phyloP scores from a whole-genome alignment of 768 basidiomycete genomes.

The Artomyces pyxidatus region DNA sequence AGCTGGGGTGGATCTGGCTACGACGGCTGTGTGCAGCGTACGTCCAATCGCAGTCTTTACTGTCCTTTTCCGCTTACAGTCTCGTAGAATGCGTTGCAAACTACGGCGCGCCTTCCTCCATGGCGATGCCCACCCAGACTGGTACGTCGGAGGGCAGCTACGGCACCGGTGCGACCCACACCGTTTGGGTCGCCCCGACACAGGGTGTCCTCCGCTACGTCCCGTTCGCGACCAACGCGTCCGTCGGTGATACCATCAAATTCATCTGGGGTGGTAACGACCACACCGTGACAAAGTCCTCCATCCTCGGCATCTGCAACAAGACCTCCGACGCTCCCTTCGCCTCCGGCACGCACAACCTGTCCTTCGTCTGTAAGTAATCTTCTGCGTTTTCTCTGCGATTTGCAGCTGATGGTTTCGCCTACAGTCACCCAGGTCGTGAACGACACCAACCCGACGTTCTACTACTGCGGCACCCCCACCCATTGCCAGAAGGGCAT shows the following conservation, averaged over 20 bases:
- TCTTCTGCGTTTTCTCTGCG: background rate
- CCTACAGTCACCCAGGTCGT: constrained; percentile 53
- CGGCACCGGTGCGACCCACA: constrained; percentile 56
- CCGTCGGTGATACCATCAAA: constrained; percentile 67
- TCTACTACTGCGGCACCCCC: constrained; percentile 67
- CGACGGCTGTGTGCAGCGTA: constrained; percentile 64
- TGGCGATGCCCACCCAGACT: constrained; percentile 22
- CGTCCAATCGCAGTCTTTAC: constrained; percentile 20
- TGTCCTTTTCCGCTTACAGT: constrained; percentile 2
- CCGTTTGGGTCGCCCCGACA: constrained; percentile 70
- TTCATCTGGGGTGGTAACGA: constrained; percentile 74
- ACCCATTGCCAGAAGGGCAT: constrained; percentile 76
- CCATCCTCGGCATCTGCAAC: constrained; percentile 64
- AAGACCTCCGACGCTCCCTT: constrained; percentile 51
- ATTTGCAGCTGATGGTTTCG: constrained; percentile 12
- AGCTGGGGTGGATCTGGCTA: constrained; percentile 53
- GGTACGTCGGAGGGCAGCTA: constrained; percentile 21
- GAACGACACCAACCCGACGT: constrained; percentile 65
- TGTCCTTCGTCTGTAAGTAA: constrained; percentile 48
- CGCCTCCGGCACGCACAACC: constrained; percentile 56
- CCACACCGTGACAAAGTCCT: constrained; percentile 80
- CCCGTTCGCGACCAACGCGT: constrained; percentile 68
- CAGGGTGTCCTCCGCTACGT: constrained; percentile 70
- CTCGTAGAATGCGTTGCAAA: constrained; percentile 54
- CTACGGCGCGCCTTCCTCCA: constrained; percentile 35